Evolutionary conservation across 306 rosid genomes (phyloP).

Genomic region (Aeschynomene evenia): DNA sequence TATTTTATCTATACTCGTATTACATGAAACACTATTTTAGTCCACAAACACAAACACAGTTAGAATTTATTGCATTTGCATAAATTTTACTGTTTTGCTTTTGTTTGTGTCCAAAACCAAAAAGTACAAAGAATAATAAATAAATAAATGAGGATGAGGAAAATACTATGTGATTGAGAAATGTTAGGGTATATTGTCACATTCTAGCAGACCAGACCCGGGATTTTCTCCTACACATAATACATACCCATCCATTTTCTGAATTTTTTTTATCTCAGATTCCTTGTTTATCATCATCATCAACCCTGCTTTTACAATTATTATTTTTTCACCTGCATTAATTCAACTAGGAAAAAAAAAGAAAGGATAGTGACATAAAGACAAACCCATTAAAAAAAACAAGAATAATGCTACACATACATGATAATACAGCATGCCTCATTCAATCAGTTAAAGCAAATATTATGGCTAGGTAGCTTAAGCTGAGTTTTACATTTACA

Average conservation of each 20-base stretch:
- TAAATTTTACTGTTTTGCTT: constrained; percentile 8
- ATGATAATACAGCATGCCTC: too few relatives aligned
- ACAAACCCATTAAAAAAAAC: not conserved
- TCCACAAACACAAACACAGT: not conserved
- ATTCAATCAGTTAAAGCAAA: too few relatives aligned
- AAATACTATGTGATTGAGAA: constrained; percentile 1
- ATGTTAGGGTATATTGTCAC: constrained; percentile 73
- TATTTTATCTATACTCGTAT: too few relatives aligned
- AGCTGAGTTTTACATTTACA: too few relatives aligned
- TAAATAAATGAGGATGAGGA: not conserved
- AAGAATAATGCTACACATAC: too few relatives aligned
- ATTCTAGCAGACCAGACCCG: constrained; percentile 37
- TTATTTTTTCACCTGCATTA: not conserved
- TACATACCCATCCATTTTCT: not conserved
- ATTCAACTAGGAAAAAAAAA: not conserved
- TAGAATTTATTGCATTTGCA: constrained; percentile 28
- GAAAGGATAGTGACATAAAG: not conserved
- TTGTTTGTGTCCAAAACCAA: not conserved
- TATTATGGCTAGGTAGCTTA: too few relatives aligned
- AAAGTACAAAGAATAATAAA: too few relatives aligned
- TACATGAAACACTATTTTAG: too few relatives aligned
- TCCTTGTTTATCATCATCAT: not conserved
- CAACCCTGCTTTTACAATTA: too few relatives aligned
- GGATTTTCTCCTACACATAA: constrained; percentile 27
- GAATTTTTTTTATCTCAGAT: not conserved